Evolutionary conservation across 306 rosid species (phyloP), one percentile per base, ranked within the genome.

Genomic region (Quercus engelmannii): DNA sequence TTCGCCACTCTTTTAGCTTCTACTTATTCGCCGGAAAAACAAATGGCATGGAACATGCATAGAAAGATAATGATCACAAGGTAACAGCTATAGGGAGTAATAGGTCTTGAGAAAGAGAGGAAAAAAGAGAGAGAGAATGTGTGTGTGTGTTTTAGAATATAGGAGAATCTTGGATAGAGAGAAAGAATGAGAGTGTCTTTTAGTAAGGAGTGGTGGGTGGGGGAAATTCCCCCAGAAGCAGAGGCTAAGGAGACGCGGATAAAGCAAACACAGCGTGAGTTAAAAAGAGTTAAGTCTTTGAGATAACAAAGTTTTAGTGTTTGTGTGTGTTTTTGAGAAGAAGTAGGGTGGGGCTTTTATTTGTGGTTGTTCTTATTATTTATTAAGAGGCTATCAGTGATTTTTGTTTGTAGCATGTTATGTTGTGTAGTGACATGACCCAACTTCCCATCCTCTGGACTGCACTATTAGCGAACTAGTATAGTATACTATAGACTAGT

Each of bases 21-120:
- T 76, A 57, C 19, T 61, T 81, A 19, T 70, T 86, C 85, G 86
- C 81, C 87, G 81, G 76, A 57, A 85, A 85, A 83, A 65, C 63
- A 75, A 74, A 76, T 41, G 76, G 80, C 78, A 55, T 4, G 69
- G 79, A 79, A 79, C 28, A 68, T 69, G 83, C 89, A 85, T 77
- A 71, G 80, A 88, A 88, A 88, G 91, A 86, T 79, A 89, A 76
- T 83, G 89, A 72, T 69, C 74, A 43, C 51, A 31, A 68, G 74
- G 71, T 3, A 12, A 41, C 62, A 35, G 52, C 52, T 68, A 6
- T 19, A 63, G 43, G 31, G 6, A 41, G 20, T 63, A 18, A 49
- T 49, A 49, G 17, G 41, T 3, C 30, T 63, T 41, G n/a, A 56
- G 38, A 38, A 5, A 14, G 54, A 13, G 28, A 63, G 69, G 55